Percentiles rank a stretch among this genome's conserved stretches.
Evolutionary conservation across 192 early-diverging fungal species (phyloP).

Genomic region (Mortierella alpina): DNA sequence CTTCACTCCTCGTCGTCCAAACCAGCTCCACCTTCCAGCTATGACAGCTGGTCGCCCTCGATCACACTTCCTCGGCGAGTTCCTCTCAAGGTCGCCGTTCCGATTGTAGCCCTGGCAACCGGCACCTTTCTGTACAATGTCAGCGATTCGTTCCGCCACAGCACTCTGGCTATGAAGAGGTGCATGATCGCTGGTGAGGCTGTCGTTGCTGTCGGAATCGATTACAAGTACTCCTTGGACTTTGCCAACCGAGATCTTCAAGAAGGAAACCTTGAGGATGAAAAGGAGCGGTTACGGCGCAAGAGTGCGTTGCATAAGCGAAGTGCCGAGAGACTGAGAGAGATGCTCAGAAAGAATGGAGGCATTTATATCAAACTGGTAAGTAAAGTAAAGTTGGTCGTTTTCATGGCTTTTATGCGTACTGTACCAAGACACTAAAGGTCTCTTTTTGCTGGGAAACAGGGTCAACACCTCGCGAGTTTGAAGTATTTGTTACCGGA

Average conservation of each 20-base stretch:
- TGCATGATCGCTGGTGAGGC: constrained; percentile 41
- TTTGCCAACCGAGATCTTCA: constrained; percentile 31
- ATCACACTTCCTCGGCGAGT: constrained; percentile 18
- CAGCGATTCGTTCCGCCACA: constrained; percentile 41
- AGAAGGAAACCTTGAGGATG: constrained; percentile 27
- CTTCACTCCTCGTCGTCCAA: background rate
- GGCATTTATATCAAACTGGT: constrained; percentile 54
- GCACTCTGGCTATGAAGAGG: constrained; percentile 28
- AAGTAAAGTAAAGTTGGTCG: background rate
- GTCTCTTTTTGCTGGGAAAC: background rate
- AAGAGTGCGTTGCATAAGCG: constrained; percentile 45
- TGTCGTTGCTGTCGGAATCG: constrained; percentile 29
- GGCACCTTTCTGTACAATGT: constrained; percentile 33
- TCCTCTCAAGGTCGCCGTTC: constrained; percentile 26
- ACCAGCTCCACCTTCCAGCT: background rate
- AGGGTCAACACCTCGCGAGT: constrained; percentile 54
- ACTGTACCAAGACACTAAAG: background rate
- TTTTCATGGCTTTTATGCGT: background rate
- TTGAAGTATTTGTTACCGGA: constrained; percentile 81
- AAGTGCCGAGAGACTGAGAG: constrained; percentile 38
- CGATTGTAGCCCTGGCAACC: constrained; percentile 9
- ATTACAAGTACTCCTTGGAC: constrained; percentile 49
- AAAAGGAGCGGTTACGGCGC: constrained; percentile 20
- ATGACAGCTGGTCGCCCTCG: constrained; percentile 4
- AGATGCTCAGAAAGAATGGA: constrained; percentile 44